These are phyloP conservation scores for Plasmodium vinckei DNA, from an alignment of 169 alveolate genomes.

Conservation along the genomic window DNA sequence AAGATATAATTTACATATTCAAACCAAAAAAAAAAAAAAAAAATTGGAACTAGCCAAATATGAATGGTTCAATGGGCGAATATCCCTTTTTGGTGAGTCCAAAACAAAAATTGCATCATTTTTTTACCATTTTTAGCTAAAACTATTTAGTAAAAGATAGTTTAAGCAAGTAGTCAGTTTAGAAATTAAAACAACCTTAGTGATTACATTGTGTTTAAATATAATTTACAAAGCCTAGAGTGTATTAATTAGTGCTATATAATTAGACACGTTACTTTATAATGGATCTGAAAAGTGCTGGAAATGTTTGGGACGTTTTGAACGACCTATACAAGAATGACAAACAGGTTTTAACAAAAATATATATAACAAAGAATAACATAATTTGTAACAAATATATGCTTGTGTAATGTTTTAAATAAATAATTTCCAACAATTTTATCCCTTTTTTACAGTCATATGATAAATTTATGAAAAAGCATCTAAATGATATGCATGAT, in stretches of 20 bases:
- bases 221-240: not conserved
- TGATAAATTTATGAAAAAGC: conserved; percentile 51
- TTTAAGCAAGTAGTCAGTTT: too few relatives aligned
- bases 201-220: not conserved
- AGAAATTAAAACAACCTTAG: too few relatives aligned
- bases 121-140: too few relatives aligned
- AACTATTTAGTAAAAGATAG: too few relatives aligned
- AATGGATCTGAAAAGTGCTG: conserved; percentile 70
- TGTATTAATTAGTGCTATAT: not conserved
- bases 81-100: too few relatives aligned
- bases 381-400: not conserved
- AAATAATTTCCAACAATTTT: too few relatives aligned
- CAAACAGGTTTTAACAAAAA: conserved; percentile 27
- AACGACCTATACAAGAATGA: conserved; percentile 58
- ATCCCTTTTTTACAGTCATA: conserved; percentile 26
- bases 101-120: too few relatives aligned
- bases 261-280: not conserved
- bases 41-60: too few relatives aligned
- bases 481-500: conserved; percentile 14
- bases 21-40: too few relatives aligned
- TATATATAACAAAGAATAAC: not conserved
- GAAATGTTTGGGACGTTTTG: conserved; percentile 50
- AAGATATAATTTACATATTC: too few relatives aligned
- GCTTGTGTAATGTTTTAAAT: too few relatives aligned
- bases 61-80: too few relatives aligned